Percentiles rank a stretch among this genome's conserved stretches.
These are phyloP conservation scores for Hansfordia pulvinata DNA, from an alignment of 2,329 filamentous ascomycete species.

Conservation along the genomic window DNA sequence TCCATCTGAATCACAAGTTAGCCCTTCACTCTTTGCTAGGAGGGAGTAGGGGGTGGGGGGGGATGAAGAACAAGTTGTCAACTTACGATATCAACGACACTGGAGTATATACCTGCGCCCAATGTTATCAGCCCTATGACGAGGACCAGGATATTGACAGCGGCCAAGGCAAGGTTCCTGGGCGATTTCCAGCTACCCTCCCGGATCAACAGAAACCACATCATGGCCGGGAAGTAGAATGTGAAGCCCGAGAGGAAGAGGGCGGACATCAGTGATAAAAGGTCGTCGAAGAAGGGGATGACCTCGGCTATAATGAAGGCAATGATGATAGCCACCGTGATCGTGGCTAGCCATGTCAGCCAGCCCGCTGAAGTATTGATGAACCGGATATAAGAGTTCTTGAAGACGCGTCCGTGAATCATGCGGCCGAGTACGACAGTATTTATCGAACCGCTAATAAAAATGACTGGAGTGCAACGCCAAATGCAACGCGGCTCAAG, in stretches of 20 bases:
- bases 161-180: constrained; percentile 12
- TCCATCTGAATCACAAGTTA: constrained; percentile 1
- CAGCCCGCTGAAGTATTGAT: constrained; percentile 19
- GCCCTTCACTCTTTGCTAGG: neutral
- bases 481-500: constrained; percentile 46
- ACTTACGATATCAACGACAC: constrained; percentile 19
- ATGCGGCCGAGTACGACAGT: constrained; percentile 36
- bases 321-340: constrained; percentile 41
- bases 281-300: constrained; percentile 58
- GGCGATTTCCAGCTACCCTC: constrained; percentile 13
- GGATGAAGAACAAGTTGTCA: too few species aligned
- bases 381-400: constrained; percentile 15
- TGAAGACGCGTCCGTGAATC: constrained; percentile 18
- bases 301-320: constrained; percentile 61
- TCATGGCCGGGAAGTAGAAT: constrained; percentile 19
- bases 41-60: too few species aligned
- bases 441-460: constrained; percentile 52
- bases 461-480: constrained; percentile 50
- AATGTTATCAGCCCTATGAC: constrained; percentile 15
- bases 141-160: constrained; percentile 13
- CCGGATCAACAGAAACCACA: constrained; percentile 19
- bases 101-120: constrained; percentile 18
- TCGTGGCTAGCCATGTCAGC: constrained; percentile 42
- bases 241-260: constrained; percentile 35
- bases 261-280: constrained; percentile 41